Percentiles rank a stretch among this genome's conserved stretches.
These are phyloP conservation scores for Fusarium sp. DNA, from an alignment of 2,329 filamentous ascomycete species.

Conservation along the genomic window DNA sequence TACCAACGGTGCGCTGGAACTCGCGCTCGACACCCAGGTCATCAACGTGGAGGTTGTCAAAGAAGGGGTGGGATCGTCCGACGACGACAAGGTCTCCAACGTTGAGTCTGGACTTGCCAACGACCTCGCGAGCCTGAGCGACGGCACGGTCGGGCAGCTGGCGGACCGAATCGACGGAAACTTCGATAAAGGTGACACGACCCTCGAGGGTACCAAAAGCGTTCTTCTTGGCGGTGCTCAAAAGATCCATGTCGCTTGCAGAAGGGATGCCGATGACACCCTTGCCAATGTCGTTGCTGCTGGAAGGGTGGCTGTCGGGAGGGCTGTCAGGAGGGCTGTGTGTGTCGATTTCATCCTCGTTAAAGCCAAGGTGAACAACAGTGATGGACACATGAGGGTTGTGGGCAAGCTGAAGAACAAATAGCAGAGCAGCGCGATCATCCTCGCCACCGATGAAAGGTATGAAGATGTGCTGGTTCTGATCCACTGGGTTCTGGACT, in stretches of 20 bases:
- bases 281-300: conserved; percentile 23
- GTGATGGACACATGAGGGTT: conserved; percentile 84
- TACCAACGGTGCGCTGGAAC: conserved; percentile 42
- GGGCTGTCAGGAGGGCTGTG: too few species aligned
- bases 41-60: conserved; percentile 26
- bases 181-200: conserved; percentile 36
- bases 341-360: conserved; percentile 22
- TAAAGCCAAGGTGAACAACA: conserved; percentile 63
- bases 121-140: conserved; percentile 29
- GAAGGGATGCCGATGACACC: conserved; percentile 18
- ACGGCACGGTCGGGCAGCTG: conserved; percentile 42
- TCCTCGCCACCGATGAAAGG: conserved; percentile 89
- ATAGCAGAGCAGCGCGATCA: conserved; percentile 80
- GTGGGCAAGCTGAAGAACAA: conserved; percentile 86
- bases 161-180: conserved; percentile 40
- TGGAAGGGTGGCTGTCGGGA: conserved; percentile 2
- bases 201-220: conserved; percentile 28
- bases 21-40: conserved; percentile 44
- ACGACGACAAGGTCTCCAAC: conserved; percentile 44
- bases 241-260: conserved; percentile 44
- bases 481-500: conserved; percentile 67
- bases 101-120: conserved; percentile 39
- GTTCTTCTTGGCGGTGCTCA: conserved; percentile 40
- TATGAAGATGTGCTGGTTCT: conserved; percentile 85
- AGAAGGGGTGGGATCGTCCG: conserved; percentile 36